Percentiles rank a stretch among this genome's conserved stretches.
Evolutionary conservation across 108 stramenopile genomes (phyloP).

Genomic region (Cyclotella sp.): DNA sequence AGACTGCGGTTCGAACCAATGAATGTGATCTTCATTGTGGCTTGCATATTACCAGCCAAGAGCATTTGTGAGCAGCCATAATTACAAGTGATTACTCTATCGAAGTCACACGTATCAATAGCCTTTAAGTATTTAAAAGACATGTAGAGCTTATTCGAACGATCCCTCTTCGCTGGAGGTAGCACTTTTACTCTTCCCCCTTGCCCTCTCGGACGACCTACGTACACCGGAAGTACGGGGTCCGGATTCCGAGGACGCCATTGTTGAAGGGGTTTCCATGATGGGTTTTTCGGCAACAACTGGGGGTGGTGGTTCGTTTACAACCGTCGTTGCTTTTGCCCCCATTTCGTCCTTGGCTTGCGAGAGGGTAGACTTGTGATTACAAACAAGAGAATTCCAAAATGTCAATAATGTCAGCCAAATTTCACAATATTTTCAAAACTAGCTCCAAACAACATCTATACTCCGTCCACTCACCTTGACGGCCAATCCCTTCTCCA

Average conservation of each 20-base stretch:
- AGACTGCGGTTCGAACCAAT: too few relatives aligned
- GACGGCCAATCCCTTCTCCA: slow-evolving; percentile 85
- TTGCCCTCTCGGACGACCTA: slow-evolving; percentile 68
- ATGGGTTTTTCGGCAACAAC: background rate
- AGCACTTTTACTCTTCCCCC: slow-evolving; percentile 52
- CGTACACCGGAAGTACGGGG: slow-evolving; percentile 79
- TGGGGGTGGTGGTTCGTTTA: background rate
- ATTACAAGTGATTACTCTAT: too few relatives aligned
- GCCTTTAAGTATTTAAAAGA: background rate
- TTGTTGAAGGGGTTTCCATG: slow-evolving; percentile 9
- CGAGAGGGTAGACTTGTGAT: too few relatives aligned
- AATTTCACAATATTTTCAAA: background rate
- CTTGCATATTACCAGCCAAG: too few relatives aligned
- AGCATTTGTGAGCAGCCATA: too few relatives aligned
- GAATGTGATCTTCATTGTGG: too few relatives aligned
- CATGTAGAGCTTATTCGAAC: background rate
- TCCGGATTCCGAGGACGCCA: slow-evolving; percentile 46
- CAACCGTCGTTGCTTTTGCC: background rate
- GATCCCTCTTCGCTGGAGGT: background rate
- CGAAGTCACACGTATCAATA: too few relatives aligned
- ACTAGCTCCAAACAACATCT: background rate
- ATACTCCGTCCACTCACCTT: slow-evolving; percentile 52
- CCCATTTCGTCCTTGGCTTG: background rate
- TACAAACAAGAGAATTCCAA: background rate
- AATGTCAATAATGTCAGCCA: too few relatives aligned